Evolutionary conservation across 1,139 yeast genomes (phyloP).

Genomic region (Kazachstania sp.): DNA sequence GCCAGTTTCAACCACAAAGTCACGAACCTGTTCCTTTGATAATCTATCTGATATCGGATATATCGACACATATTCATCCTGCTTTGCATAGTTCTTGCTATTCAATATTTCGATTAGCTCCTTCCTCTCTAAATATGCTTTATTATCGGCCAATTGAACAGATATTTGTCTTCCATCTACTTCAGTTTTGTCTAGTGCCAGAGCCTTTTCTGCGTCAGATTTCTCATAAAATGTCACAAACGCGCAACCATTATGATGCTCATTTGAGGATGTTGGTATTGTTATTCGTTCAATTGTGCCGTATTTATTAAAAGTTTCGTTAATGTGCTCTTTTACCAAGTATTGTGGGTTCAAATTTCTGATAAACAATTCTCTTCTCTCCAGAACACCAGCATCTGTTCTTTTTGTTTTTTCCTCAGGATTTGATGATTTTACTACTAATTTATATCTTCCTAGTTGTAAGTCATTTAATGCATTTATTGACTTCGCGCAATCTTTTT

Average conservation of each 20-base stretch:
- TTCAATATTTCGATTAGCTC: constrained; percentile 25
- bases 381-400: constrained; percentile 38
- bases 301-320: constrained; percentile 33
- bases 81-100: constrained; percentile 22
- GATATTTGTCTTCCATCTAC: constrained; percentile 39
- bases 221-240: constrained; percentile 39
- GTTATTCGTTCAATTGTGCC: constrained; percentile 45
- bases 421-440: constrained; percentile 52
- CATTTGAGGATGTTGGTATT: constrained; percentile 35
- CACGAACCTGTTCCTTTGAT: constrained; percentile 36
- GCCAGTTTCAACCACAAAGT: constrained; percentile 31
- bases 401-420: constrained; percentile 38
- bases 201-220: constrained; percentile 35
- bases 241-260: constrained; percentile 44
- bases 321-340: constrained; percentile 28
- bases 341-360: constrained; percentile 43
- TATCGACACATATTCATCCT: constrained; percentile 37
- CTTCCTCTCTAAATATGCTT: constrained; percentile 30
- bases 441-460: constrained; percentile 26
- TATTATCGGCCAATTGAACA: constrained; percentile 38
- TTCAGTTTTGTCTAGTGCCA: constrained; percentile 33
- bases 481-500: constrained; percentile 44
- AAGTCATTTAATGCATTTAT: constrained; percentile 38
- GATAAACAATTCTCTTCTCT: constrained; percentile 47
- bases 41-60: constrained; percentile 42